Base-by-base conservation (phyloP, 768 basidiomycete genomes). In the Suillus subluteus region DNA sequence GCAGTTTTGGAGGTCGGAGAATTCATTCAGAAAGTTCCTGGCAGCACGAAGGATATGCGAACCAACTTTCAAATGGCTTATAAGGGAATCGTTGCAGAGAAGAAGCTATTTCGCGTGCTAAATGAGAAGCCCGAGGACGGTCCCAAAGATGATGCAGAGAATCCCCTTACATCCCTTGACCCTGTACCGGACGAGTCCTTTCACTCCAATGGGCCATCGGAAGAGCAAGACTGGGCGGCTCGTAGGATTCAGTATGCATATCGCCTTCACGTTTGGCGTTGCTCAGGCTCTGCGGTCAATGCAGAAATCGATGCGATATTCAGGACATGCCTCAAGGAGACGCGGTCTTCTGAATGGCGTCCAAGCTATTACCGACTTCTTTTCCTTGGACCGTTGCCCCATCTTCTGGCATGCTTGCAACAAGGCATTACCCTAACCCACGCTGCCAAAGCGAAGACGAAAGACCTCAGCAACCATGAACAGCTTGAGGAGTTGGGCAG, bases 371-470 rank as follows among this genome's bases (percentile, higher is more conserved):
- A 86, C 66, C 78, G 77, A 15, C 66, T 72, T 0, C 72, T 82
- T 15, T 84, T 81, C 69, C 71, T 75, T 6, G 74, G 75, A 62
- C 74, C 74, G 18, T 73, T 86, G 7, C 81, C 84, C 1, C 80
- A 78, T 61, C 68, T 85, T 41, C 71, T 84, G 2, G 68, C 80
- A 2, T 83, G 79, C 67, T 74, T 86, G 37, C 79, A 84, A 54
- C 74, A 30, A 66, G 74, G 62, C n/a, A 70, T 78, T 9, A 40
- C 70, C 2, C 35, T 73, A 18, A 67, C 78, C 8, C 43, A 72
- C 43, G 62, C 70, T 16, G 67, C 72, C 58, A 84, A 83, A 72
- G 64, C 21, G 6, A 69, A 70, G 30, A 69, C 72, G 3, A 84
- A 79, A 62, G 6, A 18, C 3, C 73, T 80, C 21, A 69, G 30